A percentile compares a stretch with the other conserved stretches of the same genome.
phyloP scores from a whole-genome alignment of 192 early-diverging fungal species.

The Spizellomyces sp. region DNA sequence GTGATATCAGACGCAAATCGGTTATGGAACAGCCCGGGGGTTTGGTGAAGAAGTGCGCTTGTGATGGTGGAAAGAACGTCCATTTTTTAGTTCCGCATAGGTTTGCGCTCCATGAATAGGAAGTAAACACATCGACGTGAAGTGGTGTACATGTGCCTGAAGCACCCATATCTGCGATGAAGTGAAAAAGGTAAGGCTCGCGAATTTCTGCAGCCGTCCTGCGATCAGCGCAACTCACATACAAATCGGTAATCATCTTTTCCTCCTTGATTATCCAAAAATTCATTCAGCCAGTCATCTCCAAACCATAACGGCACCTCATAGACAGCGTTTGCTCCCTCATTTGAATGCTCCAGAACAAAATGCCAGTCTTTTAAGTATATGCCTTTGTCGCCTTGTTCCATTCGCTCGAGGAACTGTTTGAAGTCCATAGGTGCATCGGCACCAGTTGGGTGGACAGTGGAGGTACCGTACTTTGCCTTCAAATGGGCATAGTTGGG shows the following conservation, averaged over 20 bases:
- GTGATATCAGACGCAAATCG: slow-evolving; percentile 14
- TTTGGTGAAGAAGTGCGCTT: slow-evolving; percentile 6
- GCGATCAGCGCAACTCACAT: background rate
- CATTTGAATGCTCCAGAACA: slow-evolving; percentile 2
- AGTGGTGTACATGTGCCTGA: slow-evolving; percentile 21
- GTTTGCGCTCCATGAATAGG: slow-evolving; percentile 30
- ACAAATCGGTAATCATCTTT: slow-evolving; percentile 35
- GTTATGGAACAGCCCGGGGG: background rate
- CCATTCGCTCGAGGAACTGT: slow-evolving; percentile 14
- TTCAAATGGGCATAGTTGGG: slow-evolving; percentile 13
- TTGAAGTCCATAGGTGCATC: background rate
- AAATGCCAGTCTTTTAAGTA: slow-evolving; percentile 32
- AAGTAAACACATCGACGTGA: slow-evolving; percentile 19
- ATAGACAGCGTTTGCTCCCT: background rate
- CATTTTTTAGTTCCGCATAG: slow-evolving; percentile 28
- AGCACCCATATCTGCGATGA: slow-evolving; percentile 21
- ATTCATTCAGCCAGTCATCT: slow-evolving; percentile 28
- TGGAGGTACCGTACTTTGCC: slow-evolving; percentile 1
- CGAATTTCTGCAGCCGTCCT: too few relatives aligned
- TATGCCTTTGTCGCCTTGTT: background rate
- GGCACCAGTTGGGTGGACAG: slow-evolving; percentile 9
- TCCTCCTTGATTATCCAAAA: background rate
- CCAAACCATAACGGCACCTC: slow-evolving; percentile 14
- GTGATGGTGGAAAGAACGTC: slow-evolving; percentile 29
- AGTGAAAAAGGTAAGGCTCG: too few relatives aligned